Evolutionary conservation across 768 basidiomycete species (phyloP).

Genomic region (Boletus reticuloceps): DNA sequence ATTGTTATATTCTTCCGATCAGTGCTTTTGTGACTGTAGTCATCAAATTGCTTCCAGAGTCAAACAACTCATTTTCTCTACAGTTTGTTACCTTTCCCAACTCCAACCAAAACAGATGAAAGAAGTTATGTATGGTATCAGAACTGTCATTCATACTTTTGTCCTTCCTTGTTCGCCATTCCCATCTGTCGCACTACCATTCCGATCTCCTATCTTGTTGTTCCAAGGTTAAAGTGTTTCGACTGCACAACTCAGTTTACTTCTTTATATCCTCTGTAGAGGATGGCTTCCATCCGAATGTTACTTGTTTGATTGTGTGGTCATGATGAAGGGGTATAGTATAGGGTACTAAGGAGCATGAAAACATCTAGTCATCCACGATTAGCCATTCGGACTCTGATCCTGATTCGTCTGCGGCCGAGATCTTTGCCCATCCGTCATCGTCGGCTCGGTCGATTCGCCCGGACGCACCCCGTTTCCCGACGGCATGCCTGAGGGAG

Average conservation of each 20-base stretch:
- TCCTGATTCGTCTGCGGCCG: conserved; percentile 65
- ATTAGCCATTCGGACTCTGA: conserved; percentile 93
- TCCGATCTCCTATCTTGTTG: conserved; percentile 21
- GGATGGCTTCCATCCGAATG: conserved; percentile 29
- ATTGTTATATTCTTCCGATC: conserved; percentile 25
- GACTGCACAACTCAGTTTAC: conserved; percentile 15
- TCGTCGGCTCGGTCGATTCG: conserved; percentile 33
- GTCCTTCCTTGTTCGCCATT: conserved; percentile 25
- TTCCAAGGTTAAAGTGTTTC: conserved; percentile 25
- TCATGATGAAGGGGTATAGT: conserved; percentile 19
- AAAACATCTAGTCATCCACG: conserved; percentile 43
- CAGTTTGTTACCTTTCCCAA: conserved; percentile 24
- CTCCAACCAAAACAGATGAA: conserved; percentile 31
- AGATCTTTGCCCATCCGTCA: conserved; percentile 74
- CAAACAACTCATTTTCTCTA: conserved; percentile 15
- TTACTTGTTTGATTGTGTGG: conserved; percentile 15
- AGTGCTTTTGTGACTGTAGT: conserved; percentile 34
- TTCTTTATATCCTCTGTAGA: conserved; percentile 32
- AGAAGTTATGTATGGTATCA: conserved; percentile 34
- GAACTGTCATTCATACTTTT: conserved; percentile 31
- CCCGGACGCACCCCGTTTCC: conserved; percentile 46
- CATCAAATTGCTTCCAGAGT: conserved; percentile 23
- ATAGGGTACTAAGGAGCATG: conserved; percentile 15
- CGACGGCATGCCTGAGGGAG: conserved; percentile 36
- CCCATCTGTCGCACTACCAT: conserved; percentile 17